Conservation (phyloP, 1,284 basidiomycete species). For the Ganoderma boninense region DNA sequence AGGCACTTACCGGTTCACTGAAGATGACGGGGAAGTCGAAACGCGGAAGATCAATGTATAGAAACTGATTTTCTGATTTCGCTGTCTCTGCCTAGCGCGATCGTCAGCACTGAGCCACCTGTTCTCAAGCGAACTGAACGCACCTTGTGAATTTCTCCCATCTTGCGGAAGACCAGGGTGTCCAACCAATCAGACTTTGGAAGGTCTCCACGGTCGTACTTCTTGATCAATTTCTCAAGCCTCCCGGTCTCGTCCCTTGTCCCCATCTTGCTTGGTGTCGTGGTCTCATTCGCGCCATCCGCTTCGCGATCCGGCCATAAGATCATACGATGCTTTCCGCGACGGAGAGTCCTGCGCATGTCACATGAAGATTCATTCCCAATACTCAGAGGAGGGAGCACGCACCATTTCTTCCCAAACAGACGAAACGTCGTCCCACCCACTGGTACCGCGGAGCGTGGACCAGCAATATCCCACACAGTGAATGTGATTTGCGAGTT, state of each 20-base stretch:
- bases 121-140: constrained; percentile 33
- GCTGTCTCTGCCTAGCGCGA: constrained; percentile 77
- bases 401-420: constrained; percentile 91
- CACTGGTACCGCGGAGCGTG: constrained; percentile 77
- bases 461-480: constrained; percentile 92
- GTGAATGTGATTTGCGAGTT: constrained; percentile 93
- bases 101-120: not conserved
- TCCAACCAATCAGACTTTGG: constrained; percentile 97
- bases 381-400: not conserved
- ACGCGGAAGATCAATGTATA: constrained; percentile 96
- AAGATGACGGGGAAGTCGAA: constrained; percentile 99
- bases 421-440: constrained; percentile 92
- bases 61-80: constrained; percentile 89
- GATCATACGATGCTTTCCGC: constrained; percentile 90
- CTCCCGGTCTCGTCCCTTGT: constrained; percentile 92
- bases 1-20: constrained; percentile 76
- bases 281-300: constrained; percentile 83
- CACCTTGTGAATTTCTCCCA: constrained; percentile 92
- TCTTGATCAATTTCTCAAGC: constrained; percentile 96
- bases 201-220: constrained; percentile 95
- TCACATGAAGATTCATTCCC: not conserved
- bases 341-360: constrained; percentile 76
- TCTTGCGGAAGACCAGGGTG: constrained; percentile 90
- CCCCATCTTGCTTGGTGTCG: constrained; percentile 88
- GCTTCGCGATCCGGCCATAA: constrained; percentile 88